Evolutionary conservation across 768 basidiomycete genomes (phyloP), one percentile per base, ranked within the genome.

Genomic region (Suillus plorans): DNA sequence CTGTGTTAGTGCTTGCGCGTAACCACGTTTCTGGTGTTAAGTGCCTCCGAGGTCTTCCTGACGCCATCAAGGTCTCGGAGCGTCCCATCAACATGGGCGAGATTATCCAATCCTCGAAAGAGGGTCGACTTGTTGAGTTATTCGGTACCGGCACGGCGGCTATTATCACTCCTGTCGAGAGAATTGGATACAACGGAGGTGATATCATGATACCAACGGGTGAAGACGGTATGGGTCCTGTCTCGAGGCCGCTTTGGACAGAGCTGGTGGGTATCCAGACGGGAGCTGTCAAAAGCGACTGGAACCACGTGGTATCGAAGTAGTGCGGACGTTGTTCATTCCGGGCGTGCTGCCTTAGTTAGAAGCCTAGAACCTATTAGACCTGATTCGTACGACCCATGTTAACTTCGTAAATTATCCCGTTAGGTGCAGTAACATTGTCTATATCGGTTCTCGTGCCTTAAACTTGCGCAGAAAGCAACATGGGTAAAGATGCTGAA

Each of bases 31-130:
- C 80, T 0, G 84, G 84, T 2, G 76, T 68, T 49, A 77, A 78
- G 64, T 72, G 74, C n/a, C 73, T 92, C 22, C 64, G 81, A 5
- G 81, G 83, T n/a, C 79, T 93, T 47, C 79, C 91, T 1, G 76
- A 82, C 5, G 81, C 83, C 37, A 76, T 93, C 57, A 78, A 78
- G 58, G 82, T 92, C 60, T 81, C 84, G 2, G 92, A 95, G 71
- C 85, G 91, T 13, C 79, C 84, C 10, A 85, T 94, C 55, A 88
- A 85, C 42, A 94, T 95, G 90, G 78, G 78, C 44, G 92, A 94
- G 73, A 83, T 95, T 57, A 83, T 88, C 70, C 81, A 73, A 47
- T 84, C 80, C 12, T 73, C 77, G n/a, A 63, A 75, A 64, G 60
- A 71, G 12, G 83, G 84, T n/a, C 71, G 69, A 1, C 78, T 85